Conservation (phyloP, 208 protist species). For the Strigomonas culicis region DNA sequence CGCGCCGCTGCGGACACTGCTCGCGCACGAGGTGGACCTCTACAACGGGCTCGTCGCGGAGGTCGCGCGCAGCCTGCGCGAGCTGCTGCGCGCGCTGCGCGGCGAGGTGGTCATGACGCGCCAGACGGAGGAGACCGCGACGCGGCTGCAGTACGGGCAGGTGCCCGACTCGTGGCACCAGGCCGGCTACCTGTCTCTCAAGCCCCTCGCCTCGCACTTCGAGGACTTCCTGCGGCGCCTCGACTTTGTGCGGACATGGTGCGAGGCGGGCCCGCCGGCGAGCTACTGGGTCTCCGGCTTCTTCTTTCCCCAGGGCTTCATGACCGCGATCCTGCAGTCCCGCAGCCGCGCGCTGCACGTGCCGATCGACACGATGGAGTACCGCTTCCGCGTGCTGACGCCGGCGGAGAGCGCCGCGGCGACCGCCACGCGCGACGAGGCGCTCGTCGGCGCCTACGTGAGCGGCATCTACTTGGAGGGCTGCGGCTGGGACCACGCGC, state of each 20-base stretch:
- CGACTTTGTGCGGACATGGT: conserved; percentile 90
- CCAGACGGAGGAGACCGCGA: conserved; percentile 71
- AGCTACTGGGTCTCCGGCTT: conserved; percentile 96
- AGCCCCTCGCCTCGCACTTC: conserved; percentile 93
- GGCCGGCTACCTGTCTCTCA: conserved; percentile 92
- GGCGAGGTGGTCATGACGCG: conserved; percentile 88
- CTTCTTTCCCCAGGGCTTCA: conserved; percentile 97
- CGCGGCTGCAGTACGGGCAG: conserved; percentile 71
- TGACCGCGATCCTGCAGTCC: conserved; percentile 87
- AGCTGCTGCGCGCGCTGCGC: conserved; percentile 78
- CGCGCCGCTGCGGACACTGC: conserved; percentile 78
- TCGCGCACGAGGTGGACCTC: conserved; percentile 85
- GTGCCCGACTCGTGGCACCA: conserved; percentile 91
- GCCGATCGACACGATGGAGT: conserved; percentile 86
- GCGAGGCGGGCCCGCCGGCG: conserved; percentile 76
- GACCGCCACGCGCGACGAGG: conserved; percentile 16
- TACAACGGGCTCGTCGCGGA: conserved; percentile 76
- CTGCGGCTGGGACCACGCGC: conserved; percentile 53
- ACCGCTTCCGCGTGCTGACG: conserved; percentile 52
- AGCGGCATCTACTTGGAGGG: conserved; percentile 92
- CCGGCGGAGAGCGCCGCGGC: conserved; percentile 22
- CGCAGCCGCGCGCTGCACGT: conserved; percentile 79
- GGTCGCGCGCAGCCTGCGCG: conserved; percentile 42
- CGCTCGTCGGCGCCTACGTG: conserved; percentile 79
- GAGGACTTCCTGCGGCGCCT: conserved; percentile 89